Evolutionary conservation across 768 basidiomycete species (phyloP).

Genomic region (Trametes maxima): DNA sequence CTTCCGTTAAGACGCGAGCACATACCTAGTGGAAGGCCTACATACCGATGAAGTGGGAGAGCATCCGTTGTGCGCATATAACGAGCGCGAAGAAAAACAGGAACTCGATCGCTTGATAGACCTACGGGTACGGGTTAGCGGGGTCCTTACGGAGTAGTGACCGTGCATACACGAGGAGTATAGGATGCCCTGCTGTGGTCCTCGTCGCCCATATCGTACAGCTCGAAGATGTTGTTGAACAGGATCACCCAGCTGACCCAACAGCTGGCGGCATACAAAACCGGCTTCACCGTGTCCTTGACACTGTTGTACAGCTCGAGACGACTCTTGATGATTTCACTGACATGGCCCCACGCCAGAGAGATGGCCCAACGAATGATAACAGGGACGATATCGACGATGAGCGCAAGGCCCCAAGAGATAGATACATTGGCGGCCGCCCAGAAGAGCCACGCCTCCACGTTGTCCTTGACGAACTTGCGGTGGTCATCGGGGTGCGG

Average conservation of each 20-base stretch:
- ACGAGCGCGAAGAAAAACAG: constrained; percentile 75
- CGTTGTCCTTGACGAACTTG: constrained; percentile 62
- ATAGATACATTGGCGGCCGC: constrained; percentile 74
- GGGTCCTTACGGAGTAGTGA: neutral
- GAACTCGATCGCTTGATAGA: constrained; percentile 69
- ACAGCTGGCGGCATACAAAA: constrained; percentile 68
- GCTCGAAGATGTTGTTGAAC: constrained; percentile 63
- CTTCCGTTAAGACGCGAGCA: neutral
- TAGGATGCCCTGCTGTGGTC: constrained; percentile 58
- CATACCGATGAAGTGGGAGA: constrained; percentile 64
- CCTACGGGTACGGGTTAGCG: constrained; percentile 34
- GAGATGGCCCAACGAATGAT: constrained; percentile 54
- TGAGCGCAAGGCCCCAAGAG: constrained; percentile 77
- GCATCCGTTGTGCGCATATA: constrained; percentile 62
- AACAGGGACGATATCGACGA: constrained; percentile 68
- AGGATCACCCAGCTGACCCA: constrained; percentile 80
- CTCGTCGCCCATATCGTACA: constrained; percentile 48
- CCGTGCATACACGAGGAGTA: constrained; percentile 50
- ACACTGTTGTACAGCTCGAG: constrained; percentile 72
- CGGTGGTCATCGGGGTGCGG: constrained; percentile 57
- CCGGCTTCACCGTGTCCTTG: constrained; percentile 70
- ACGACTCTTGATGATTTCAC: constrained; percentile 63
- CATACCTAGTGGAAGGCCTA: neutral
- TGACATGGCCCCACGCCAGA: constrained; percentile 74
- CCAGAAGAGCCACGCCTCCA: constrained; percentile 83